phyloP scores from a whole-genome alignment of 257 asterid species.

The Lantana camara region DNA sequence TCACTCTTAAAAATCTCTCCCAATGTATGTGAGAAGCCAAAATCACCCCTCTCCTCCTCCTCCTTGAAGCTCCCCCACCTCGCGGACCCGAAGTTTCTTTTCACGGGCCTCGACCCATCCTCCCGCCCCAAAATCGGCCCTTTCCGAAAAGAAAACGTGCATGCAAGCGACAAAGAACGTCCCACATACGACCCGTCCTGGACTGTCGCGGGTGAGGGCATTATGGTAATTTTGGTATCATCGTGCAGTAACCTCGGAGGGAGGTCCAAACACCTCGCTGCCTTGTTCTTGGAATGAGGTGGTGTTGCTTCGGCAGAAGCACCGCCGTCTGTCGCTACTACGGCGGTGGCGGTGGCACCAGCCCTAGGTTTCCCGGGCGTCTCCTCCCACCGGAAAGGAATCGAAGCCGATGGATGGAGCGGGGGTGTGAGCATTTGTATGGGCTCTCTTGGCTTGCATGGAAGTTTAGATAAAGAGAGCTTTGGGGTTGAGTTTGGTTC shows the following conservation, averaged over 20 bases:
- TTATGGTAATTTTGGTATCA: constrained; percentile 32
- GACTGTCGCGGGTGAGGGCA: constrained; percentile 59
- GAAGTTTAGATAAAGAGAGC: constrained; percentile 55
- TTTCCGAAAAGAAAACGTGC: constrained; percentile 51
- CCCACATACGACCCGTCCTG: constrained; percentile 59
- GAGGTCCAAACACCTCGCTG: constrained; percentile 55
- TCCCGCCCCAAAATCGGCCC: constrained; percentile 31
- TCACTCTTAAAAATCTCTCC: constrained; percentile 33
- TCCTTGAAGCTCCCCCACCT: constrained; percentile 58
- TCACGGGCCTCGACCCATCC: constrained; percentile 21
- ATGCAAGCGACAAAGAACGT: constrained; percentile 36
- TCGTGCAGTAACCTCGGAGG: constrained; percentile 58
- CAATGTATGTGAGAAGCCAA: constrained; percentile 30
- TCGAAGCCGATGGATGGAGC: constrained; percentile 44
- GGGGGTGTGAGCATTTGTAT: constrained; percentile 62
- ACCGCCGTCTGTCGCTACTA: no score
- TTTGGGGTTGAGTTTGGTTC: constrained; percentile 52
- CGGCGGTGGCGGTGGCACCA: background rate
- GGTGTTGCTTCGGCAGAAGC: background rate
- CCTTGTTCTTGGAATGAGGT: constrained; percentile 20
- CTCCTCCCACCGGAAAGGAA: constrained; percentile 89
- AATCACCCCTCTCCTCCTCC: constrained; percentile 28
- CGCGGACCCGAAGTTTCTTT: constrained; percentile 32
- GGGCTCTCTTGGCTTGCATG: constrained; percentile 47
- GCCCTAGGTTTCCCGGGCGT: constrained; percentile 78